Percentiles rank a stretch among this genome's conserved stretches.
Conservation (phyloP, 1,139 yeast species). For the Nematodospora anomalae region DNA sequence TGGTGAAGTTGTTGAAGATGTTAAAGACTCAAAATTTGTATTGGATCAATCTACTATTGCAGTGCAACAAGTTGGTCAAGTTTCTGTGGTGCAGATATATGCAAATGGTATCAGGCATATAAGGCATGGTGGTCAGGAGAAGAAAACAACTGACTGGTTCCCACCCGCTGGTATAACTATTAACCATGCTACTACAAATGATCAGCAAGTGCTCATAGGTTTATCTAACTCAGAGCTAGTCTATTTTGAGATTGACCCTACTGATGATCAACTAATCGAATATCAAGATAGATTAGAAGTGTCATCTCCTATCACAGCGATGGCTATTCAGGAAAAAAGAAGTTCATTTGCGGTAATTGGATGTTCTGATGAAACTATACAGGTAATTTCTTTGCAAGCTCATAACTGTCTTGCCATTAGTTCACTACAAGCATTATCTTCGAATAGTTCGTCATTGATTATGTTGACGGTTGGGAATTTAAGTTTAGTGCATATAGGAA, state of each 20-base stretch:
- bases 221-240: slow-evolving; percentile 73
- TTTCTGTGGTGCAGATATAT: slow-evolving; percentile 72
- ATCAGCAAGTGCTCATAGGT: slow-evolving; percentile 67
- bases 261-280: slow-evolving; percentile 65
- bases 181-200: slow-evolving; percentile 58
- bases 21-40: slow-evolving; percentile 61
- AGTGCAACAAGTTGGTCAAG: slow-evolving; percentile 66
- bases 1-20: slow-evolving; percentile 80
- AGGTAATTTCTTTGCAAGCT: slow-evolving; percentile 64
- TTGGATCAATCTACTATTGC: slow-evolving; percentile 61
- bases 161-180: slow-evolving; percentile 81
- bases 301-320: slow-evolving; percentile 48
- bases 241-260: slow-evolving; percentile 76
- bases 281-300: slow-evolving; percentile 63
- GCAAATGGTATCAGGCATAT: slow-evolving; percentile 72
- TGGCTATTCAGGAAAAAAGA: slow-evolving; percentile 16
- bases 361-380: slow-evolving; percentile 67
- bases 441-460: slow-evolving; percentile 53
- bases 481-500: slow-evolving; percentile 65
- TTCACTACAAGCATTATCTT: slow-evolving; percentile 67
- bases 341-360: slow-evolving; percentile 69
- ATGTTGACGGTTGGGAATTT: slow-evolving; percentile 23
- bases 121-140: slow-evolving; percentile 22
- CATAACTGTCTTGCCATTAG: slow-evolving; percentile 63
- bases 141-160: slow-evolving; percentile 62